phyloP scores from a whole-genome alignment of 208 protist genomes.

The Leishmania gerbilli region DNA sequence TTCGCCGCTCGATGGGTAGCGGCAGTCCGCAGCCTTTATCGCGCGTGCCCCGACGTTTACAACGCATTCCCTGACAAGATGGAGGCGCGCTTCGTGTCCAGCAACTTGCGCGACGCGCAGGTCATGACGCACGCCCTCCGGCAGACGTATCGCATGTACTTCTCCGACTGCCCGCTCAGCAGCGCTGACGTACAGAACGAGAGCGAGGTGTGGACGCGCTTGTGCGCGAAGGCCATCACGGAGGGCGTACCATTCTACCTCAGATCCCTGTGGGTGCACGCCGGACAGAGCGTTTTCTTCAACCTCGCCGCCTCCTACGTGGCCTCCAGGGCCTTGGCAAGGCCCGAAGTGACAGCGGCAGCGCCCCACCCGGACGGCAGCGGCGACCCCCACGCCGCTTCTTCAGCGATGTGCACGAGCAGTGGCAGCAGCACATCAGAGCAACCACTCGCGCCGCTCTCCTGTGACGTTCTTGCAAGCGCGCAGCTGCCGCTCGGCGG shows the following conservation, averaged over 20 bases:
- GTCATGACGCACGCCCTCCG: constrained; percentile 62
- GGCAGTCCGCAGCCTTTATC: constrained; percentile 60
- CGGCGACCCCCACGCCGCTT: background rate
- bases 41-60: constrained; percentile 46
- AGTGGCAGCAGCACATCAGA: background rate
- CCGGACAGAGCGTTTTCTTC: constrained; percentile 81
- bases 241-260: constrained; percentile 55
- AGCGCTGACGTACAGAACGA: constrained; percentile 38
- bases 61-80: constrained; percentile 66
- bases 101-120: constrained; percentile 55
- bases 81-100: constrained; percentile 58
- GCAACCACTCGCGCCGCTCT: constrained; percentile 2
- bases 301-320: constrained; percentile 60
- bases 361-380: background rate
- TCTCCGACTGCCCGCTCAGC: constrained; percentile 37
- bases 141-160: constrained; percentile 65
- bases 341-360: too few species aligned
- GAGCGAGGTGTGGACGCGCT: constrained; percentile 47
- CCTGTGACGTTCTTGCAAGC: constrained; percentile 1
- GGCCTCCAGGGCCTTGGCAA: constrained; percentile 5
- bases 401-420: background rate
- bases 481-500: constrained; percentile 35
- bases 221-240: constrained; percentile 72
- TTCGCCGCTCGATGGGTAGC: constrained; percentile 56
- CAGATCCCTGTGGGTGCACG: constrained; percentile 77